Evolutionary conservation across 2,329 filamentous ascomycete species (phyloP), one percentile per base, ranked within the genome.

Genomic region (Fusarium mexicanum): DNA sequence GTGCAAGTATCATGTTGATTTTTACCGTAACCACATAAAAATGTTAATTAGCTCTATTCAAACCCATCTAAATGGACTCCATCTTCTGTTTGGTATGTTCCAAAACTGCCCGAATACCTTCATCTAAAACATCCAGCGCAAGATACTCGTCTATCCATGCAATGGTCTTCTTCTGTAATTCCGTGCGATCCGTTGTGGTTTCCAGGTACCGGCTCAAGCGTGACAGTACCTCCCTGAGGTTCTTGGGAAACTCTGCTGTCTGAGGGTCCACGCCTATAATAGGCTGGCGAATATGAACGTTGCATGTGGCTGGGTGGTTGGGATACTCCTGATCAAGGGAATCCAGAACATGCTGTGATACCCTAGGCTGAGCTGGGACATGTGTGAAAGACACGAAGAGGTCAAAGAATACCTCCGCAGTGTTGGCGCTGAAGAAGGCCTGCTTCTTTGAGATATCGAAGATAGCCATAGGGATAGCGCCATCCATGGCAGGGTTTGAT

Each of bases 391-490:
- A 85, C 6, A 90, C 86, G 73, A 97, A 93, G 84, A 97, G 89
- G 78, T 93, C 86, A 82, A 96, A 98, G 83, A 98, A 98, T 29
- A 88, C 85, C 77, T 92, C 91, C 7, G 91, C 94, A 12, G 94
- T 87, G 2, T 86, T 84, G 4, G 91, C 83, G 68, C 89, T 89
- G 80, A 92, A 91, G 74, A 93, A 91, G 60, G 93, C 89, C 77
- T 98, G 92, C 81, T 93, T 94, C 84, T 91, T 91, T 11, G 95
- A 92, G 29, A 94, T 91, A 78, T 98, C 94, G 79, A 98, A 98
- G 54, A 99, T 94, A 44, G 96, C 95, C 64, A 95, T 89, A 5
- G 96, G 95, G 75, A 99, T 98, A 22, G 94, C 96, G n/a, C 96
- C 96, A 69, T 93, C 94, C 72, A 98, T 87, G 16, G 94, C 94